A percentile compares a stretch with the other conserved stretches of the same genome.
Evolutionary conservation across 208 protist species (phyloP).

Genomic region (Phytomonas sp.): DNA sequence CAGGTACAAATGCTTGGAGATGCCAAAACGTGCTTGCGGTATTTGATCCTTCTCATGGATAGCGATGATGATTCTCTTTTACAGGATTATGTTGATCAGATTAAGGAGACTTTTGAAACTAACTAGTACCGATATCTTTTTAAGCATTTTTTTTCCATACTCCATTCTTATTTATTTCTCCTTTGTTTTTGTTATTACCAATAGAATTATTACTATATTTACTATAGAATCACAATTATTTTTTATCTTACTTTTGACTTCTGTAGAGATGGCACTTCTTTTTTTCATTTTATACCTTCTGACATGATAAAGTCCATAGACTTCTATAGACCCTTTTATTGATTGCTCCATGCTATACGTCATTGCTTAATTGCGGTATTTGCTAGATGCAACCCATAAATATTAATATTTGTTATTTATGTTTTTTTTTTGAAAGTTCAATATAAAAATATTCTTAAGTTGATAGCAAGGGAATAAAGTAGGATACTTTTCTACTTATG

Average conservation of each 20-base stretch:
- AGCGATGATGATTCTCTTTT: conserved; percentile 43
- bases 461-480: not conserved
- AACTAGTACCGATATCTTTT: not conserved
- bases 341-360: not conserved
- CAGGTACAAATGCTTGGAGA: conserved; percentile 53
- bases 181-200: not conserved
- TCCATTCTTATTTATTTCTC: not conserved
- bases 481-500: not conserved
- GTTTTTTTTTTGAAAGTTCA: not conserved
- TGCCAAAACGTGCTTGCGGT: conserved; percentile 75
- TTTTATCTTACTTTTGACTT: not conserved
- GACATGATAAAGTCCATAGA: not conserved
- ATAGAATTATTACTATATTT: not conserved
- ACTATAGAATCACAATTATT: not conserved
- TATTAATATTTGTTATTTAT: not conserved
- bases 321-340: not conserved
- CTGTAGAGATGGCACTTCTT: not conserved
- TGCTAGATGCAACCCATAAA: not conserved
- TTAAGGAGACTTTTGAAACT: conserved; percentile 28
- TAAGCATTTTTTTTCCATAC: not conserved
- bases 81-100: conserved; percentile 60
- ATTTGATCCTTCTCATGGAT: conserved; percentile 49
- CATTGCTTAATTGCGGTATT: not conserved
- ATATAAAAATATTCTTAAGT: not conserved
- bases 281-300: not conserved